phyloP scores from a whole-genome alignment of 2,329 filamentous ascomycete genomes.

The Penicillium palitans region DNA sequence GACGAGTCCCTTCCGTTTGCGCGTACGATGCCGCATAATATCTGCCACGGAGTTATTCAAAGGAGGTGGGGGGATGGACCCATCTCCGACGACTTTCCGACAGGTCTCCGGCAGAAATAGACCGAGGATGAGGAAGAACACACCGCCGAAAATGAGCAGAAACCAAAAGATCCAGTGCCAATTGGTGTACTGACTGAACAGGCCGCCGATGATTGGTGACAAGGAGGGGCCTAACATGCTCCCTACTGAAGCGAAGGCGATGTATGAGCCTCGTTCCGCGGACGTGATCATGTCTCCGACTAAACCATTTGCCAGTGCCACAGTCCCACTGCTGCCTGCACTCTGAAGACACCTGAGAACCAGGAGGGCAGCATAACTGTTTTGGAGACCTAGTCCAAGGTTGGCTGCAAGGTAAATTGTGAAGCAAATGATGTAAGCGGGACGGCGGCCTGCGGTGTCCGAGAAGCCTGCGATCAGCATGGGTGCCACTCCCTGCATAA shows the following conservation, averaged over 20 bases:
- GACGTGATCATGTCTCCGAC: constrained; percentile 54
- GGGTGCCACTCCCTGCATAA: constrained; percentile 32
- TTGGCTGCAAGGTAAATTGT: constrained; percentile 58
- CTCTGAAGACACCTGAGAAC: constrained; percentile 23
- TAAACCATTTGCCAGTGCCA: constrained; percentile 69
- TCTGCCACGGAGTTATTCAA: constrained; percentile 28
- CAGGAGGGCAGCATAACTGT: constrained; percentile 48
- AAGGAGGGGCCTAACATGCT: constrained; percentile 54
- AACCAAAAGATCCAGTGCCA: constrained; percentile 70
- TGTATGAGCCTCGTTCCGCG: constrained; percentile 62
- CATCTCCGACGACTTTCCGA: constrained; percentile 43
- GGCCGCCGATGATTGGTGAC: constrained; percentile 63
- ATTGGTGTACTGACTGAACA: constrained; percentile 64
- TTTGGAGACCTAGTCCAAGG: constrained; percentile 60
- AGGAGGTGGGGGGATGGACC: constrained; percentile 31
- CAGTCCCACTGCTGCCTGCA: constrained; percentile 43
- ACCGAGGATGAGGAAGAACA: constrained; percentile 56
- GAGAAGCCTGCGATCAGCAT: constrained; percentile 61
- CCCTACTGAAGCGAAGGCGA: constrained; percentile 39
- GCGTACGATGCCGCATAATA: constrained; percentile 25
- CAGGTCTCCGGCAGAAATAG: constrained; percentile 58
- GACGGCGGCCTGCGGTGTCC: constrained; percentile 59
- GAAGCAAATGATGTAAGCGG: constrained; percentile 56
- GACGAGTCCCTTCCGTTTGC: constrained; percentile 8
- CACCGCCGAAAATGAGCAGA: constrained; percentile 53